These are phyloP conservation scores for Colletotrichum sp. DNA, from an alignment of 2,329 filamentous ascomycete genomes.

Conservation along the genomic window DNA sequence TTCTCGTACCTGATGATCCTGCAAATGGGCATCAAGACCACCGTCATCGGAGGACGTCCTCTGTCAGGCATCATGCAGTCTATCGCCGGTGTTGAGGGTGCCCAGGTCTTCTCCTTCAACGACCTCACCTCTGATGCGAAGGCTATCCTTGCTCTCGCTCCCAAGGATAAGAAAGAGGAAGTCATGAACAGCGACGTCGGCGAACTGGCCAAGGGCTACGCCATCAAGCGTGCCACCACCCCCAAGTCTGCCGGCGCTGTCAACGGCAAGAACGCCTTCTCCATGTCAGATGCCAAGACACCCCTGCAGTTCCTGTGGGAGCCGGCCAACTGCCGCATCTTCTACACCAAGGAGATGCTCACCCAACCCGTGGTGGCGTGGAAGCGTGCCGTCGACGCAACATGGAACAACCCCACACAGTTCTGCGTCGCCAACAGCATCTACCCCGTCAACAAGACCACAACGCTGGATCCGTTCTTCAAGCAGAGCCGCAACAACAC, in stretches of 20 bases:
- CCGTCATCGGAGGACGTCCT: slow-evolving; percentile 51
- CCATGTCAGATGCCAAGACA: slow-evolving; percentile 31
- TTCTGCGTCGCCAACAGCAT: slow-evolving; percentile 37
- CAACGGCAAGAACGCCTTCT: slow-evolving; percentile 41
- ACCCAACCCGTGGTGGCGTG: slow-evolving; percentile 43
- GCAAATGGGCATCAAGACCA: slow-evolving; percentile 51
- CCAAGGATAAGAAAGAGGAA: slow-evolving; percentile 19
- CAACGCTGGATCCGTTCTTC: slow-evolving; percentile 25
- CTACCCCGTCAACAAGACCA: slow-evolving; percentile 22
- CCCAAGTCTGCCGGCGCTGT: slow-evolving; percentile 28
- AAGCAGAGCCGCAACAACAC: slow-evolving; percentile 9
- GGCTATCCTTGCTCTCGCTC: slow-evolving; percentile 27
- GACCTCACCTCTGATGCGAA: slow-evolving; percentile 31
- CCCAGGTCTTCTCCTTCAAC: slow-evolving; percentile 36
- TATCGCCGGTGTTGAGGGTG: slow-evolving; percentile 53
- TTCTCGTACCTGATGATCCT: slow-evolving; percentile 59
- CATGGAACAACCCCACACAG: slow-evolving; percentile 33
- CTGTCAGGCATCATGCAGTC: slow-evolving; percentile 51
- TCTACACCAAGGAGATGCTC: slow-evolving; percentile 49
- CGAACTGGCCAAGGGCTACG: slow-evolving; percentile 36
- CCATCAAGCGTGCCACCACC: slow-evolving; percentile 28
- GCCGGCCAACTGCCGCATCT: slow-evolving; percentile 50
- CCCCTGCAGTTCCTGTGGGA: slow-evolving; percentile 52
- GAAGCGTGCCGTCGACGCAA: slow-evolving; percentile 40
- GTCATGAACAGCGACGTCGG: slow-evolving; percentile 29